Evolutionary conservation across 116 monocot species (phyloP), one percentile per base, ranked within the genome.

Genomic region (Trichopus zeylanicus): DNA sequence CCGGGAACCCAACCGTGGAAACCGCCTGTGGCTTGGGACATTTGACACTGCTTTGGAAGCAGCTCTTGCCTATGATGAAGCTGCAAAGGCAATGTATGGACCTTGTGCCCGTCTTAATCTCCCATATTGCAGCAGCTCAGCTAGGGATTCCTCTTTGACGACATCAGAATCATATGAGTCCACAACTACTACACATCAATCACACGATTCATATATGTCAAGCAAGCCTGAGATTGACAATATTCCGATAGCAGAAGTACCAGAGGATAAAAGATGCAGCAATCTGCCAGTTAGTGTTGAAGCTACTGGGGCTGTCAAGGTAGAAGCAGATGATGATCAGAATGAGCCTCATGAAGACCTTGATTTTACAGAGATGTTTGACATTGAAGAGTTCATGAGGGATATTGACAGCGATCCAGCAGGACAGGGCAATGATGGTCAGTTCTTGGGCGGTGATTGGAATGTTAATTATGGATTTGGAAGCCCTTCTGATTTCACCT

Each of bases 21-120:
- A 27, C 18, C 65, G 69, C 2, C 69, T 72, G 7, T 81, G 81
- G 81, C 66, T 81, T 0, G 81, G 81, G 0, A 76, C 81, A 1
- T 81, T 76, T 53, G 26, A 46, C 19, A 81, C 76, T 11, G 75
- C 81, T 9, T 6, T 61, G n/a, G 65, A 69, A 25, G 81, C 81
- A n/a, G 81, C 81, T 10, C 26, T 15, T 22, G 72, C 81, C 3
- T 81, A 81, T n/a, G 81, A 81, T 70, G 57, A 76, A 25, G 81
- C 81, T 48, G 76, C 81, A 10, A 69, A 53, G 27, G 77, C 46
- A 20, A 66, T 73, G 60, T 53, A 53, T 53, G 26, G 53, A 11
- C 16, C n/a, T 32, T 26, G 33, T 32, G 29, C 34, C 34, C 33
- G 21, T 21, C 33, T 33, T 3, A 39, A 35, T 9, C 9, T 19